These are phyloP conservation scores for Neurospora sp. DNA, from an alignment of 495 filamentous ascomycete genomes.

Conservation along the genomic window DNA sequence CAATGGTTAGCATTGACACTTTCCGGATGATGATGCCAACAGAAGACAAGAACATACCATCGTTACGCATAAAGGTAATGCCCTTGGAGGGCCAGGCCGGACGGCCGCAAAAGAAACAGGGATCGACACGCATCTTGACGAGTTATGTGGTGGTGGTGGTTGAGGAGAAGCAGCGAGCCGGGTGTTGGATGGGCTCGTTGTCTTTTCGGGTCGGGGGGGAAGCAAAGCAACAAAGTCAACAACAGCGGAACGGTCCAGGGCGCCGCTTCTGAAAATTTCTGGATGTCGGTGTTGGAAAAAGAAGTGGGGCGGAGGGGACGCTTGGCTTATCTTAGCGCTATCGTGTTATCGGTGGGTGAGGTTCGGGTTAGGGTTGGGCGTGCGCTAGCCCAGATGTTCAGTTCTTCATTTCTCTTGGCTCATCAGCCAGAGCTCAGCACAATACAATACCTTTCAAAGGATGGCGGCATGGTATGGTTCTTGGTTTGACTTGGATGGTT, in stretches of 20 bases:
- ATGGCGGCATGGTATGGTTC: no score
- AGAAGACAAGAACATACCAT: slow-evolving; percentile 53
- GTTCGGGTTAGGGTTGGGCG: not conserved
- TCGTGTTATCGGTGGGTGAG: not conserved
- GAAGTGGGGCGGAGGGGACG: slow-evolving; percentile 6
- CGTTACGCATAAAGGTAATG: slow-evolving; percentile 62
- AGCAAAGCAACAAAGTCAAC: not conserved
- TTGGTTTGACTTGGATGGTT: not conserved
- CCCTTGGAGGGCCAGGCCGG: slow-evolving; percentile 83
- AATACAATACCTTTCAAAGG: no score
- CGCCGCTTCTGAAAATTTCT: slow-evolving; percentile 7
- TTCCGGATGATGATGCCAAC: not conserved
- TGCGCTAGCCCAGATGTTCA: no score
- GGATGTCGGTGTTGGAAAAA: slow-evolving; percentile 7
- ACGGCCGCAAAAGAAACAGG: slow-evolving; percentile 79
- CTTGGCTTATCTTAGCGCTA: slow-evolving; percentile 4
- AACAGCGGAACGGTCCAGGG: not conserved
- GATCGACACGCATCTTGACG: slow-evolving; percentile 51
- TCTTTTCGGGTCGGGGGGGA: not conserved
- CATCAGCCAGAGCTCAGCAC: no score
- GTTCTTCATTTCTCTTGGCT: no score
- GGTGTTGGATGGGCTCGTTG: not conserved
- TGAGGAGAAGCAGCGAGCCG: not conserved
- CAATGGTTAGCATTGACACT: no score
- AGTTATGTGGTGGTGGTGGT: slow-evolving; percentile 1